Evolutionary conservation across 257 asterid species (phyloP).

Genomic region (Handroanthus guayacan): DNA sequence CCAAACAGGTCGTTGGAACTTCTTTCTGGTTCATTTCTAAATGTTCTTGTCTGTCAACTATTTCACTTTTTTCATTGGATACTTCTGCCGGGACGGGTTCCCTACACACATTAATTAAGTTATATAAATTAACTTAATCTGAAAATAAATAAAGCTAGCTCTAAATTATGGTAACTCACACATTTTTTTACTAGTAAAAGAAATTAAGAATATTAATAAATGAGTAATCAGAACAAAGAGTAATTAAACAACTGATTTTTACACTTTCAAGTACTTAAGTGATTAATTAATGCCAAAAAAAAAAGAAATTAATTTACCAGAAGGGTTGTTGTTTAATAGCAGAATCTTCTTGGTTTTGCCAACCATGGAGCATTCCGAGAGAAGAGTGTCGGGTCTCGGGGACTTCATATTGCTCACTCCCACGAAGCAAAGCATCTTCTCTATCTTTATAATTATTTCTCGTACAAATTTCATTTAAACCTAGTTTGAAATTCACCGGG

Average conservation of each 20-base stretch:
- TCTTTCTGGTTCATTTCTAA: conserved; percentile 39
- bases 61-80: conserved; percentile 61
- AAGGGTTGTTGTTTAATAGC: conserved; percentile 52
- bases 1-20: conserved; percentile 40
- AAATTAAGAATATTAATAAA: background rate
- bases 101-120: conserved; percentile 51
- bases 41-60: conserved; percentile 43
- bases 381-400: conserved; percentile 51
- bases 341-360: conserved; percentile 69
- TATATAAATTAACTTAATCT: background rate
- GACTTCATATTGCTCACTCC: conserved; percentile 49
- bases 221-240: background rate
- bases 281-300: background rate
- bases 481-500: conserved; percentile 59
- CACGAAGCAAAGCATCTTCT: conserved; percentile 50
- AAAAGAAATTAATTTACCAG: conserved; percentile 42
- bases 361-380: conserved; percentile 54
- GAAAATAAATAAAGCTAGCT: background rate
- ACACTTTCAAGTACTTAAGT: background rate
- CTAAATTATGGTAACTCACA: background rate
- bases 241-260: background rate
- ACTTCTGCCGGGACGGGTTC: conserved; percentile 53
- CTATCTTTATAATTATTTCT: conserved; percentile 12
- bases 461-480: conserved; percentile 37
- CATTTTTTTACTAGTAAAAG: background rate